Conservation (phyloP, 306 rosid species). For the Argentina anserina region DNA sequence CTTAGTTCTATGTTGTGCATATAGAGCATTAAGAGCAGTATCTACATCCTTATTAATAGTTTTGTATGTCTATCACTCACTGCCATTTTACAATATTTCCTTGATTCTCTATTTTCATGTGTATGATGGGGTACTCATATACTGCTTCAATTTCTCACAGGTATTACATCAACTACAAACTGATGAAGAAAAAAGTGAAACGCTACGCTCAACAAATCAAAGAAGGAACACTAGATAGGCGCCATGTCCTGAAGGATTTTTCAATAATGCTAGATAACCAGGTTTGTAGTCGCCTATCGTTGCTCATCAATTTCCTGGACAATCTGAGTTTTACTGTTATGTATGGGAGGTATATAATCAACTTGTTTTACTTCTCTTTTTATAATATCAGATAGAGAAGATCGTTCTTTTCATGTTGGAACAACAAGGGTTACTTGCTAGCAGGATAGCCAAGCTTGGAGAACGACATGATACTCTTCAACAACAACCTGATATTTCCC, state of each 20-base stretch:
- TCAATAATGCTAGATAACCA: constrained; percentile 94
- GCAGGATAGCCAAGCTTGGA: constrained; percentile 77
- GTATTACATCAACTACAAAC: constrained; percentile 90
- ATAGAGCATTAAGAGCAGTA: background rate
- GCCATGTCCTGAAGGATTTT: constrained; percentile 91
- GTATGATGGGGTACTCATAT: constrained; percentile 13
- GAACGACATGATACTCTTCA: constrained; percentile 58
- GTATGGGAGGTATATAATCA: constrained; percentile 2
- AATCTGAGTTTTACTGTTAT: constrained; percentile 3
- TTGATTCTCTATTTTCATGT: constrained; percentile 7
- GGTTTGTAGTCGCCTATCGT: constrained; percentile 36
- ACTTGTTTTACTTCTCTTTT: constrained; percentile 18
- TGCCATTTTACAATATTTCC: background rate
- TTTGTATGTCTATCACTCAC: background rate
- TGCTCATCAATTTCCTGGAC: constrained; percentile 11
- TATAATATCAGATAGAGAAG: constrained; percentile 75
- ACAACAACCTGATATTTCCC: constrained; percentile 73
- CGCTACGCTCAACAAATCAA: constrained; percentile 86
- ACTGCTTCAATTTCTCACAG: constrained; percentile 35
- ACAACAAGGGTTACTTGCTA: constrained; percentile 96
- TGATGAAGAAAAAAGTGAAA: constrained; percentile 87
- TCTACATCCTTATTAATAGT: background rate
- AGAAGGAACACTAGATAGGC: constrained; percentile 71
- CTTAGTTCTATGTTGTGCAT: background rate
- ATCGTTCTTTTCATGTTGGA: constrained; percentile 92